phyloP scores from a whole-genome alignment of 441 rosid species.

The Breynia disticha region DNA sequence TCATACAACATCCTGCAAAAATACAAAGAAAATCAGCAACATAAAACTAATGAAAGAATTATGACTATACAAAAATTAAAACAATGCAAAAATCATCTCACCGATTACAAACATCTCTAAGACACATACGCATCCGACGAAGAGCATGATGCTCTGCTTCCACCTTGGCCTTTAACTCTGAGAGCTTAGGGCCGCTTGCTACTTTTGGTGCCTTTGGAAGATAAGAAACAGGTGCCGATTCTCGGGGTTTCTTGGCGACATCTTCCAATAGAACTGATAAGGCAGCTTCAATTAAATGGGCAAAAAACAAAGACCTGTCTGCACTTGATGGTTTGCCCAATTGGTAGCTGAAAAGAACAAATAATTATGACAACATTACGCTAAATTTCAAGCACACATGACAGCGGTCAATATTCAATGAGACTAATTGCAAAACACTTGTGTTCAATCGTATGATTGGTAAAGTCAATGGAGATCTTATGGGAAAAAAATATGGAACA shows the following conservation, averaged over 20 bases:
- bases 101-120: conserved; percentile 98
- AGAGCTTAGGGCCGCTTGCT: conserved; percentile 78
- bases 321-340: conserved; percentile 66
- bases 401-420: no score
- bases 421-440: no score
- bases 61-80: background rate
- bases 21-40: background rate
- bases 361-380: conserved; percentile 10
- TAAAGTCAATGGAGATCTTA: no score
- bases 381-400: background rate
- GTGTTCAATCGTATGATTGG: no score
- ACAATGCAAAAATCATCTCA: conserved; percentile 22
- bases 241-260: conserved; percentile 32
- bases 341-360: conserved; percentile 54
- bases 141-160: conserved; percentile 99
- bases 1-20: conserved; percentile 76
- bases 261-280: conserved; percentile 67
- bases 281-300: conserved; percentile 81
- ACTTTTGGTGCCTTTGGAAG: conserved; percentile 84
- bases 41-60: background rate
- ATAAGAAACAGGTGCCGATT: conserved; percentile 46
- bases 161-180: conserved; percentile 86
- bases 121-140: conserved; percentile 97
- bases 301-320: conserved; percentile 77
- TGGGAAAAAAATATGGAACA: no score